These are phyloP conservation scores for Tricholoma sp. DNA, from an alignment of 768 basidiomycete genomes.

Conservation along the genomic window DNA sequence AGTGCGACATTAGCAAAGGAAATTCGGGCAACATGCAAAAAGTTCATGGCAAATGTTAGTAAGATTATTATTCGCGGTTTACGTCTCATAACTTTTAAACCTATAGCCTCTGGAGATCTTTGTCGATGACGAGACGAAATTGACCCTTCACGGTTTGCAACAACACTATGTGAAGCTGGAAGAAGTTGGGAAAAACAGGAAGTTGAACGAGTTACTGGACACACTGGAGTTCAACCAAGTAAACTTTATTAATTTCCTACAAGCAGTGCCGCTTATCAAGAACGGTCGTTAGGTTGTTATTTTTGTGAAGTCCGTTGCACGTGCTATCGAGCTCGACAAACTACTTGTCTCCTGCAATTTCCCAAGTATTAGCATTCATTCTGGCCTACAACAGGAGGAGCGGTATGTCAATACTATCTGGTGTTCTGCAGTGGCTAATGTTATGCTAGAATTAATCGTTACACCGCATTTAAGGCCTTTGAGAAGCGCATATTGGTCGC, in stretches of 20 bases:
- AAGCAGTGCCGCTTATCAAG: not conserved
- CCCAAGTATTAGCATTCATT: slow-evolving; percentile 97
- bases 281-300: slow-evolving; percentile 80
- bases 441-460: slow-evolving; percentile 74
- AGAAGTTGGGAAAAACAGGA: slow-evolving; percentile 93
- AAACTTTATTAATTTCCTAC: slow-evolving; percentile 9
- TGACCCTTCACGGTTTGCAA: slow-evolving; percentile 96
- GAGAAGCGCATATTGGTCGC: slow-evolving; percentile 99
- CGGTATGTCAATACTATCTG: slow-evolving; percentile 53
- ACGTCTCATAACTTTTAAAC: not conserved
- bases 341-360: slow-evolving; percentile 96
- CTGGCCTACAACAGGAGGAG: slow-evolving; percentile 91
- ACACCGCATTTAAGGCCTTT: slow-evolving; percentile 98
- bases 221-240: slow-evolving; percentile 98
- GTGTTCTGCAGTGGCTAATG: slow-evolving; percentile 6
- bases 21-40: slow-evolving; percentile 96
- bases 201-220: slow-evolving; percentile 92
- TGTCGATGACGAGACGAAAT: slow-evolving; percentile 98
- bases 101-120: slow-evolving; percentile 95
- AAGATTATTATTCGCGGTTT: not conserved
- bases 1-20: slow-evolving; percentile 97
- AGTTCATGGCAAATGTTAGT: slow-evolving; percentile 98
- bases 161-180: slow-evolving; percentile 98
- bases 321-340: slow-evolving; percentile 95
- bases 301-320: slow-evolving; percentile 96